phyloP scores from a whole-genome alignment of 164 flowering plant species.

The Santalum album region DNA sequence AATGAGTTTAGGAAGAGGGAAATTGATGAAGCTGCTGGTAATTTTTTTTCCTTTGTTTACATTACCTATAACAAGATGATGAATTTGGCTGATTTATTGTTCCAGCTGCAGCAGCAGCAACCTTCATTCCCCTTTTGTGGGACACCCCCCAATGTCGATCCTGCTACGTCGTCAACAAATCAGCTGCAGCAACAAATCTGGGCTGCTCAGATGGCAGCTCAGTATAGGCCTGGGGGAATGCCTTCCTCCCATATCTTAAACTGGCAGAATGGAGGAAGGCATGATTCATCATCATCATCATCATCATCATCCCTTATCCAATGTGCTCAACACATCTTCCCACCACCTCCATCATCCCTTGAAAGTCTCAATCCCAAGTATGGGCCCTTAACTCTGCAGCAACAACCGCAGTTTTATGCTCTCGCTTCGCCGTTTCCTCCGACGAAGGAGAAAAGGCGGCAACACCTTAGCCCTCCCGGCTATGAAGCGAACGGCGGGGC shows the following conservation, averaged over 20 bases:
- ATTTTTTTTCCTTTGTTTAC: too few relatives aligned
- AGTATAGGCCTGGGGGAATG: constrained; percentile 20
- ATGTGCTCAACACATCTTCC: constrained; percentile 10
- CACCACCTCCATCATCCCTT: constrained; percentile 21
- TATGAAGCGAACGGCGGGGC: constrained; percentile 28
- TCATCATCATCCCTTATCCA: constrained; percentile 16
- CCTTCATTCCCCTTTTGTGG: constrained; percentile 23
- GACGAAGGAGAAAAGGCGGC: constrained; percentile 20
- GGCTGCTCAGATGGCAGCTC: constrained; percentile 34
- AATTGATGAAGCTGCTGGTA: too few relatives aligned
- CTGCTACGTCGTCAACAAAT: constrained; percentile 11
- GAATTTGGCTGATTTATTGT: constrained; percentile 11
- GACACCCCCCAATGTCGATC: constrained; percentile 11
- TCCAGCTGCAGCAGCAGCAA: constrained; percentile 24
- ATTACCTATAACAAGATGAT: too few relatives aligned
- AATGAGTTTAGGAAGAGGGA: too few relatives aligned
- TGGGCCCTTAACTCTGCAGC: constrained; percentile 17
- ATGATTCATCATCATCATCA: constrained; percentile 19
- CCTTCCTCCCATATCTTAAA: constrained; percentile 16
- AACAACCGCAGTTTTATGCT: constrained; percentile 28
- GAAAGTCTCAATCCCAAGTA: constrained; percentile 28
- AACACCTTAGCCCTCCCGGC: constrained; percentile 21
- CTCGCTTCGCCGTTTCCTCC: constrained; percentile 18
- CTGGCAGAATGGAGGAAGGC: constrained; percentile 41
- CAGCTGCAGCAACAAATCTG: constrained; percentile 27